Evolutionary conservation across 106 monocot species (phyloP), one percentile per base, ranked within the genome.

Genomic region (Dioscorea alata): DNA sequence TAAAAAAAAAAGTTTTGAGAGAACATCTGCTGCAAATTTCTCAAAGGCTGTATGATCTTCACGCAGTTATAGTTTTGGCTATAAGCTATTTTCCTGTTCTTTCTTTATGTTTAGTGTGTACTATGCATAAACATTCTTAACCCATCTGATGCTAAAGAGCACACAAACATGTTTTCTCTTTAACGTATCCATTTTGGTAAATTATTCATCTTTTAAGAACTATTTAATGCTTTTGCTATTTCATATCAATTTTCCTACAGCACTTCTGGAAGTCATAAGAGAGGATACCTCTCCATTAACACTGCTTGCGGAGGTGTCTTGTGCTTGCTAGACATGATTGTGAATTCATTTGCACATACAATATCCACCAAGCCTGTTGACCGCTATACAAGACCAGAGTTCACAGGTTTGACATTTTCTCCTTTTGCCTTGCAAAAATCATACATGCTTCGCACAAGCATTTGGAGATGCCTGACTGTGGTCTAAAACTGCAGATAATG

Each of bases 341-440:
- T 99, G 50, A 99, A 99, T 78, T 99, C 97, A 53, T 99, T 99
- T 90, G 97, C 97, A 32, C 75, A 92, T 73, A 87, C 74, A 49
- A 80, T 99, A 81, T 99, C 97, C 32, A 87, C 92, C 33, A 93
- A 90, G 58, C 85, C 92, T 60, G 83, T 93, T 63, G 92, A 90
- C 48, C 78, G 81, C 42, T 99, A 92, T 79, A 85, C 77, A 35
- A 89, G 92, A 64, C 97, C 97, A 58, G 97, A 99, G 49, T 92
- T 99, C 71, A 99, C 97, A 49, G 87, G 97, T 99, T 71, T 15
- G 4, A 31, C 64, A 52, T 32, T 13, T 20, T 53, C 32, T 15
- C 33, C 28, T 28, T 28, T 28, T 3, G 3, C 28, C 28, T 28
- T 28, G 28, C 28, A 28, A 28, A 28, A 28, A 28, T 28, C 28